A percentile compares a stretch with the other conserved stretches of the same genome.
Conservation (phyloP, 2,329 filamentous ascomycete genomes). For the Colletotrichum abscissum region DNA sequence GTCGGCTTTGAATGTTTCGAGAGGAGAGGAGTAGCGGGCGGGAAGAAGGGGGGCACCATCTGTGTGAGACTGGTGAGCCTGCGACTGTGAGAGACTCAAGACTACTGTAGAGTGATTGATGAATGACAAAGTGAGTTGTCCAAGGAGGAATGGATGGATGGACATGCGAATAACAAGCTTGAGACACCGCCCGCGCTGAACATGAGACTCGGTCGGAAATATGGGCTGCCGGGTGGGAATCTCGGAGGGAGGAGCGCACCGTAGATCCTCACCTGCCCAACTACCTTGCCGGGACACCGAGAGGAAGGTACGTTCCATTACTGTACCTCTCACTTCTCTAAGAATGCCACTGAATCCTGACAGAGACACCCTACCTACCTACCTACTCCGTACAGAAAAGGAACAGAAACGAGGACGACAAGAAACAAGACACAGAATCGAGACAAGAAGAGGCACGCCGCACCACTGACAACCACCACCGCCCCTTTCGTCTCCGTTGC, state of each 20-base stretch:
- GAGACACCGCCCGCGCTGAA: background rate
- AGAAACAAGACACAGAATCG: background rate
- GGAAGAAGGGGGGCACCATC: background rate
- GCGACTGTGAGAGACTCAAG: background rate
- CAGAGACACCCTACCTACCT: background rate
- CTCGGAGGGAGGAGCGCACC: slow-evolving; percentile 3
- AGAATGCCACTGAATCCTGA: too few species aligned
- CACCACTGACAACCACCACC: too few species aligned
- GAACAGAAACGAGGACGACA: background rate
- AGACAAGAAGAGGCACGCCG: too few species aligned
- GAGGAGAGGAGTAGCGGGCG: background rate
- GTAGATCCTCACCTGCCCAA: slow-evolving; percentile 25
- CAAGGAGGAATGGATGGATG: background rate
- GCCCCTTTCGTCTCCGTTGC: background rate
- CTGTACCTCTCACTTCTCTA: too few species aligned
- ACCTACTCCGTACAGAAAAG: background rate
- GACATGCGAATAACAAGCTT: background rate
- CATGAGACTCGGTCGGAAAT: background rate
- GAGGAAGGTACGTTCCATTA: background rate
- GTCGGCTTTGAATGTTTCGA: slow-evolving; percentile 10
- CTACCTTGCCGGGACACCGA: slow-evolving; percentile 8
- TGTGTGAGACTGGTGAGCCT: background rate
- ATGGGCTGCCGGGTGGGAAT: background rate
- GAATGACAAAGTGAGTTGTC: background rate
- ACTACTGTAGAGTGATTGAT: background rate